Base-by-base conservation (phyloP, 306 rosid species). In the Quercus gilva region DNA sequence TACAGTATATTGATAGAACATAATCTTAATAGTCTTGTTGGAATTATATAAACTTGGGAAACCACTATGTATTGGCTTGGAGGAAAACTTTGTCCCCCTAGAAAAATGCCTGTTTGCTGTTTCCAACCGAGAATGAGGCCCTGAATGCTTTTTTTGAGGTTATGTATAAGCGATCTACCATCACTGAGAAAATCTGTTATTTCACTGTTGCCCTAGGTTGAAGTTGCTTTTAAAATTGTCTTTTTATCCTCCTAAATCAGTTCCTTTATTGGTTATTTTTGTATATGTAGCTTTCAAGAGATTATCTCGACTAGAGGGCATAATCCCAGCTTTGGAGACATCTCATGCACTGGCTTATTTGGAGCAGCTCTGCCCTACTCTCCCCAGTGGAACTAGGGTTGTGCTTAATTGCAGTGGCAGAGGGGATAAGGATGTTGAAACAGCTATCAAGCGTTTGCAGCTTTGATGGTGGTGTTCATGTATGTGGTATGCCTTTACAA, bases 371-470 rank as follows among this genome's bases (percentile, higher is more conserved):
- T 95, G 99, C 74, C 98, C 97, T 7, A 84, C 90, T 31, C 97
- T 95, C 59, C 91, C 96, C 0, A 55, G 89, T 8, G 96, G 98
- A 55, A 5, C 91, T 26, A 92, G 93, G 84, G 92, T 95, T 15
- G 97, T 94, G 73, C 76, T 94, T 7, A 91, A 91, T 90, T 94
- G 90, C 89, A 92, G 99, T 58, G 99, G 99, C 80, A 77, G 99
- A 73, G 99, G 99, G 56, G 99, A 94, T 63, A 94, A 94, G 87
- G 99, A 94, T 77, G 99, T 94, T 71, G 95, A 94, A 3, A 94
- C 99, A 10, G 99, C 92, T 17, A 94, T 91, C 92, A 94, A 94
- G 84, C 73, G 84, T 79, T 78, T 94, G 90, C 74, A 92, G 86
- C 19, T 94, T 78, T 94, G 86, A 90, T 60, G 70, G 25, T 11